Evolutionary conservation across 495 filamentous ascomycete genomes (phyloP).

Genomic region (Xylaria acuta): DNA sequence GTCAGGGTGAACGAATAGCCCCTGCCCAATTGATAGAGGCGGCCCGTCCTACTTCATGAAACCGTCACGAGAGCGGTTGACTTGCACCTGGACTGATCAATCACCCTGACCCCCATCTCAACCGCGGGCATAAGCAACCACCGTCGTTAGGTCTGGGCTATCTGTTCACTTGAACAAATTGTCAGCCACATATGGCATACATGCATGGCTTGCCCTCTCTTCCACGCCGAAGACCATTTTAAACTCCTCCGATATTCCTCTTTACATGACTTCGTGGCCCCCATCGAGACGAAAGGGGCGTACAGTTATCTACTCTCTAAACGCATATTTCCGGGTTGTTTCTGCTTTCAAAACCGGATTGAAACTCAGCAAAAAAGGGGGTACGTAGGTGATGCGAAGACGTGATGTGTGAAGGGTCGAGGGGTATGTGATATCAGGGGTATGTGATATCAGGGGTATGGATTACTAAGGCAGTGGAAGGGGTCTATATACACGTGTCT

Average conservation of each 20-base stretch:
- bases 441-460: constrained; percentile 33
- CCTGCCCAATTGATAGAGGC: neutral
- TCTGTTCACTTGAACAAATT: constrained; percentile 30
- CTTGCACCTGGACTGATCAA: constrained; percentile 22
- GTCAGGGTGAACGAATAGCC: neutral
- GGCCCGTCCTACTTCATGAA: neutral
- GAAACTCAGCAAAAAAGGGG: constrained; percentile 44
- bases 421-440: constrained; percentile 29
- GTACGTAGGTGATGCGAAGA: constrained; percentile 29
- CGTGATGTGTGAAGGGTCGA: constrained; percentile 15
- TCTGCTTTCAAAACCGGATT: constrained; percentile 46
- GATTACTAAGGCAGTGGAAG: constrained; percentile 38
- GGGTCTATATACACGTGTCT: constrained; percentile 43
- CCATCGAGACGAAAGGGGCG: constrained; percentile 36
- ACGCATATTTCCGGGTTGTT: constrained; percentile 42
- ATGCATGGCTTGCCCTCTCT: constrained; percentile 16
- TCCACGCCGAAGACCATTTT: constrained; percentile 18
- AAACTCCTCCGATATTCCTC: constrained; percentile 25
- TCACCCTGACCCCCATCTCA: constrained; percentile 30
- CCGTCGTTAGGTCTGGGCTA: constrained; percentile 7
- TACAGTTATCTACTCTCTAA: constrained; percentile 47
- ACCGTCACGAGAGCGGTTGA: constrained; percentile 17
- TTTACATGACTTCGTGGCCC: constrained; percentile 47
- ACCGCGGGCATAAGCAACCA: constrained; percentile 18
- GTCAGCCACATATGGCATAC: constrained; percentile 21